Percentiles rank a stretch among this genome's conserved stretches.
phyloP scores from a whole-genome alignment of 73 alveolate genomes.

The Paramecium caudatum region DNA sequence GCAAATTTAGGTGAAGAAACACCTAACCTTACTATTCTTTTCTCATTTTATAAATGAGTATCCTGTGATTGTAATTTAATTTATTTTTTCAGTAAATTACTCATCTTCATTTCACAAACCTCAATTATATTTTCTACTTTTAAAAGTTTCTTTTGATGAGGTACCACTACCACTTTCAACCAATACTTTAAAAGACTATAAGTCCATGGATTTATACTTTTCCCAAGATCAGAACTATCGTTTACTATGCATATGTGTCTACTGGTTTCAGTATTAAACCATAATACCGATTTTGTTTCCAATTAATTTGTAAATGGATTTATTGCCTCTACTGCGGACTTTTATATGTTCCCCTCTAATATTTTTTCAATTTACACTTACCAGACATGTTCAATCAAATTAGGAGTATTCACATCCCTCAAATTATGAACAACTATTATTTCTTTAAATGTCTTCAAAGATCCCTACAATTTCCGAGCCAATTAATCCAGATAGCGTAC shows the following conservation, averaged over 20 bases:
- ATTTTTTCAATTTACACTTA: background rate
- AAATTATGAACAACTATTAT: conserved; percentile 55
- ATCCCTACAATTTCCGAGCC: background rate
- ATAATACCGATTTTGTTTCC: conserved; percentile 33
- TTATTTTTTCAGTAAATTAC: background rate
- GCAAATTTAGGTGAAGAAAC: conserved; percentile 2
- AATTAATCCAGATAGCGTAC: conserved; percentile 30
- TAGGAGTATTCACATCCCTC: background rate
- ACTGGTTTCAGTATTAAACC: conserved; percentile 58
- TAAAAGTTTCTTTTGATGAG: conserved; percentile 43
- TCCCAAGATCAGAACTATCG: conserved; percentile 44
- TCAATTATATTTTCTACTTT: background rate
- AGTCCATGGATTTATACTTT: conserved; percentile 68
- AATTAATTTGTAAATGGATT: conserved; percentile 48
- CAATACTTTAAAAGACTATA: conserved; percentile 61
- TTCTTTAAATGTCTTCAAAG: conserved; percentile 50
- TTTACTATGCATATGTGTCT: conserved; percentile 59
- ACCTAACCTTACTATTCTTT: conserved; percentile 13
- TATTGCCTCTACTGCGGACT: conserved; percentile 36
- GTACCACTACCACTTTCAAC: conserved; percentile 54
- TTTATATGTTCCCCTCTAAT: conserved; percentile 38
- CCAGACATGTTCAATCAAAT: conserved; percentile 57
- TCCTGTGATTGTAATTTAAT: background rate
- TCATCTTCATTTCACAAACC: conserved; percentile 26
- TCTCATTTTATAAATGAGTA: conserved; percentile 6